A percentile compares a stretch with the other conserved stretches of the same genome.
phyloP scores from a whole-genome alignment of 225 moss, liverwort and hornwort species.

The Lunularia cruciata region DNA sequence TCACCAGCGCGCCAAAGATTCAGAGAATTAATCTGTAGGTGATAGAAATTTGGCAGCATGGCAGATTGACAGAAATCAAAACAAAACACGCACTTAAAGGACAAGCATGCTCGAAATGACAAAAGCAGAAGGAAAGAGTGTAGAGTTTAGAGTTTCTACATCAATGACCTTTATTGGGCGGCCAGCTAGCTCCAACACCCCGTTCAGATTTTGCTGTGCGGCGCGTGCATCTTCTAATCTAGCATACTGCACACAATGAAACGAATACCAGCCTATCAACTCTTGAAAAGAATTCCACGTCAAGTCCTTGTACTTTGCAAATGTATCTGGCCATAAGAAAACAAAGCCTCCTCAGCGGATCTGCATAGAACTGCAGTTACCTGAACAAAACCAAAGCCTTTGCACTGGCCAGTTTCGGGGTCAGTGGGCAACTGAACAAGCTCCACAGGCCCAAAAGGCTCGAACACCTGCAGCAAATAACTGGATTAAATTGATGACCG shows the following conservation, averaged over 20 bases:
- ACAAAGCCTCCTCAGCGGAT: neutral
- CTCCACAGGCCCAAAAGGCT: slow-evolving; percentile 99
- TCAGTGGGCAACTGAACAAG: slow-evolving; percentile 94
- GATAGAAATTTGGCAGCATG: neutral
- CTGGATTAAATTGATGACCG: too few species aligned
- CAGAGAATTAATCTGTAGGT: neutral
- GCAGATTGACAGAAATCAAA: neutral
- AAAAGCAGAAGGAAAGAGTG: neutral
- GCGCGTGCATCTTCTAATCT: slow-evolving; percentile 97
- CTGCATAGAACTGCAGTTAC: slow-evolving; percentile 43
- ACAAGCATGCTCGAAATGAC: too few species aligned
- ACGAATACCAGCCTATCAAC: neutral
- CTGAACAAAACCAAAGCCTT: slow-evolving; percentile 99
- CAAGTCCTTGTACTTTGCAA: too few species aligned
- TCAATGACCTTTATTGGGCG: slow-evolving; percentile 91
- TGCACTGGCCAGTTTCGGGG: slow-evolving; percentile 94
- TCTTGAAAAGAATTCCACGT: neutral
- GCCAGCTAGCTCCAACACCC: slow-evolving; percentile 86
- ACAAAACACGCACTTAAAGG: neutral
- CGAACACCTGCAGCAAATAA: slow-evolving; percentile 80
- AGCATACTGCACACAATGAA: slow-evolving; percentile 63
- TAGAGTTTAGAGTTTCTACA: slow-evolving; percentile 21
- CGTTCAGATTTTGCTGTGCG: slow-evolving; percentile 92
- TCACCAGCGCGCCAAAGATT: neutral
- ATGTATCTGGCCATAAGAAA: too few species aligned